Evolutionary conservation across 805 yeast genomes (phyloP), one percentile per base, ranked within the genome.

Genomic region (Teunomyces funiuensis): DNA sequence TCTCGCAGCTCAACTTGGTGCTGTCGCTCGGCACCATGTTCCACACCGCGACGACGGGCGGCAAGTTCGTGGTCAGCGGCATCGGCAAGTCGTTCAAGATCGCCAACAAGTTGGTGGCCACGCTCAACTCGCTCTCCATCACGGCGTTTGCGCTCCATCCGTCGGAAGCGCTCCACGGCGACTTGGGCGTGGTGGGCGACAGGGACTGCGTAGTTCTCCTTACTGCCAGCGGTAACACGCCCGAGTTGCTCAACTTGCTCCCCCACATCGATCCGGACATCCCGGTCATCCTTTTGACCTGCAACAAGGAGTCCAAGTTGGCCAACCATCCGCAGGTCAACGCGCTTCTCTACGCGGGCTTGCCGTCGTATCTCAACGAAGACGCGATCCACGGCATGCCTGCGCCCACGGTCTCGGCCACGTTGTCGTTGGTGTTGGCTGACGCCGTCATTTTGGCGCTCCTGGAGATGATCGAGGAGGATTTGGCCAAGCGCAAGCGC

Each of bases 121-220:
- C 96, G 4, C 66, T 88, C 61, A 86, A 84, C 55, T 87, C 96
- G 0, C 69, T 89, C 43, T 82, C 89, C 22, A 74, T 88, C 39
- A 81, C 79, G 39, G 72, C 95, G 0, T 76, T 80, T 0, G 51
- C 76, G 1, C 64, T 88, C 40, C 96, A 88, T 56, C 96, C 97
- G 0, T 67, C 86, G 3, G 97, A 88, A 46, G 96, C 96, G 0
- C 66, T 89, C 14, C 97, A 88, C 58, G 97, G 97, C 5, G 97
- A 88, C 59, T 71, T 88, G 51, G 97, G 97, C 2, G 63, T 82
- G 28, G 63, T 89, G 6, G 63, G 77, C 38, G 77, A 74, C 18
- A 52, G 49, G 25, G 87, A 84, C 48, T 66, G 77, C 23, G 46
- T 88, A 39, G 60, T 89, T 2, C 66, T 87, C 53, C 77, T 88